Evolutionary conservation across 2,329 filamentous ascomycete species (phyloP).

Genomic region (Cercospora zeina): DNA sequence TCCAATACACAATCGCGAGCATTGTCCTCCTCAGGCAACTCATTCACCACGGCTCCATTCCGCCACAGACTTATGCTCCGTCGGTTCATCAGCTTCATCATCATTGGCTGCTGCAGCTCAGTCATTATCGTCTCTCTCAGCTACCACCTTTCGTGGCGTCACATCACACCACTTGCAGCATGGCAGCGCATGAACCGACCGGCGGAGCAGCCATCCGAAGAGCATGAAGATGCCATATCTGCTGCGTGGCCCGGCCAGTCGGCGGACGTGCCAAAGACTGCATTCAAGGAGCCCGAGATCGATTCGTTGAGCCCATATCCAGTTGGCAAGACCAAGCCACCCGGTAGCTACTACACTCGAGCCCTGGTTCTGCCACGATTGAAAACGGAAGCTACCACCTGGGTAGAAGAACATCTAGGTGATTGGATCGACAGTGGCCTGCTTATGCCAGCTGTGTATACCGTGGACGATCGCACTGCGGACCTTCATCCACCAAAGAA

Average conservation of each 20-base stretch:
- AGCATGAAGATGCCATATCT: slow-evolving; percentile 14
- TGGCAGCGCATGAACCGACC: slow-evolving; percentile 43
- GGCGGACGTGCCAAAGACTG: slow-evolving; percentile 7
- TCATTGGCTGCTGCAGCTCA: slow-evolving; percentile 31
- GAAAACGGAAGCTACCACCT: slow-evolving; percentile 54
- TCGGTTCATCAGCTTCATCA: slow-evolving; percentile 30
- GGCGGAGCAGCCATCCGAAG: slow-evolving; percentile 26
- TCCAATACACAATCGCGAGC: neutral
- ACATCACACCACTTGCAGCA: slow-evolving; percentile 45
- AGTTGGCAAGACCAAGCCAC: slow-evolving; percentile 45
- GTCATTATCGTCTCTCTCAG: slow-evolving; percentile 43
- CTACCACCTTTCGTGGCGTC: slow-evolving; percentile 43
- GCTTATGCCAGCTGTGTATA: slow-evolving; percentile 52
- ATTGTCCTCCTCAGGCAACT: neutral
- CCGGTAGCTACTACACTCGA: slow-evolving; percentile 55
- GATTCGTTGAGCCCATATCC: slow-evolving; percentile 34
- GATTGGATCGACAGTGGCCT: slow-evolving; percentile 40
- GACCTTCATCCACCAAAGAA: slow-evolving; percentile 55
- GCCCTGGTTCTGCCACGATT: slow-evolving; percentile 57
- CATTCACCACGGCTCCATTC: slow-evolving; percentile 28
- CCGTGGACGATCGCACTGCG: slow-evolving; percentile 52
- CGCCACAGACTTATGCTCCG: slow-evolving; percentile 36
- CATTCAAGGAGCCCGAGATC: slow-evolving; percentile 35
- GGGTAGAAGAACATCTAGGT: slow-evolving; percentile 57
- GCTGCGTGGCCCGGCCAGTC: neutral